phyloP scores from a whole-genome alignment of 1,139 yeast genomes.

The Magnusiomyces suaveolens region DNA sequence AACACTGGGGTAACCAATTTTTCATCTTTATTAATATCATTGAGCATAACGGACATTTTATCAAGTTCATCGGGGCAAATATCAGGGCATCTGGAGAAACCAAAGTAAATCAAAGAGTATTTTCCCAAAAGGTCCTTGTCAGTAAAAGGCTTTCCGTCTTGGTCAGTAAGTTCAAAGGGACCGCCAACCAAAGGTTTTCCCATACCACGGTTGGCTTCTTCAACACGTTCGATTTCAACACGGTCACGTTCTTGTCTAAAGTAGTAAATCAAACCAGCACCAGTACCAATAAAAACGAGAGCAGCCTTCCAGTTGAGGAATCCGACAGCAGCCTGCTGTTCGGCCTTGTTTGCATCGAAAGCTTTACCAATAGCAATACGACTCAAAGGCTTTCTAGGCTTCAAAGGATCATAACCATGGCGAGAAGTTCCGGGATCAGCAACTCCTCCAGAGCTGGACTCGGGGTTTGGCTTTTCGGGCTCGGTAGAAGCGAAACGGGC shows the following conservation, averaged over 20 bases:
- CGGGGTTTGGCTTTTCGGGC: constrained; percentile 4
- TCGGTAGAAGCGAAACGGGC: neutral
- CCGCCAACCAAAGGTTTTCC: constrained; percentile 96
- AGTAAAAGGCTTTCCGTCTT: constrained; percentile 65
- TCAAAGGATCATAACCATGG: constrained; percentile 27
- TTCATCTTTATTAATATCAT: too few species aligned
- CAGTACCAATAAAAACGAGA: constrained; percentile 58
- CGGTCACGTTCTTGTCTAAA: constrained; percentile 67
- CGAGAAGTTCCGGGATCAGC: constrained; percentile 21
- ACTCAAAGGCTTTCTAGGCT: constrained; percentile 39
- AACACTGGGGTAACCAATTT: too few species aligned
- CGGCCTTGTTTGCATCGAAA: constrained; percentile 21
- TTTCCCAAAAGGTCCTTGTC: constrained; percentile 64
- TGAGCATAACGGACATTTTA: too few species aligned
- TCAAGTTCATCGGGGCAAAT: constrained; percentile 97
- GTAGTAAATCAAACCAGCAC: constrained; percentile 60
- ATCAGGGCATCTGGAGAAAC: constrained; percentile 96
- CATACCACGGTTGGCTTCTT: constrained; percentile 73
- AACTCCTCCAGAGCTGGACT: constrained; percentile 11
- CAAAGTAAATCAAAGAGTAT: constrained; percentile 79
- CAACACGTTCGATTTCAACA: constrained; percentile 59
- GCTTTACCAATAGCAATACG: constrained; percentile 46
- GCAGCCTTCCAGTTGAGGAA: constrained; percentile 85
- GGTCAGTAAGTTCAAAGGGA: constrained; percentile 62
- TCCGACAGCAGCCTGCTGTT: constrained; percentile 38